A percentile compares a stretch with the other conserved stretches of the same genome.
Evolutionary conservation across 2,329 filamentous ascomycete species (phyloP).

Genomic region (Cytospora leucostoma): DNA sequence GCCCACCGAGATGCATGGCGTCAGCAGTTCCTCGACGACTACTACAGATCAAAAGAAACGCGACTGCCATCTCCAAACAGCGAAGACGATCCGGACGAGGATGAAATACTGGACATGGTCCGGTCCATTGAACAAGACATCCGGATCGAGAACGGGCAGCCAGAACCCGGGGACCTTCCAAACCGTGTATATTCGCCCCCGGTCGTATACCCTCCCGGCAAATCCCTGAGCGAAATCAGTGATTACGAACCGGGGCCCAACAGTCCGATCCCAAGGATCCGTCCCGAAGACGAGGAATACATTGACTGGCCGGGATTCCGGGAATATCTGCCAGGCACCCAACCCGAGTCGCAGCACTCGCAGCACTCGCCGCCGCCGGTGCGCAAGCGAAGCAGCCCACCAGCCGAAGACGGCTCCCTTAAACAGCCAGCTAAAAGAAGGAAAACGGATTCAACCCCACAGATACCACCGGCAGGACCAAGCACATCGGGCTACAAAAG

Average conservation of each 20-base stretch:
- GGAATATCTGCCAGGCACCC: no score
- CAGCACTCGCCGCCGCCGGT: background rate
- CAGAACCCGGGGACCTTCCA: slow-evolving; percentile 1
- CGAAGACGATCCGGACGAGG: background rate
- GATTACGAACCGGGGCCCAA: background rate
- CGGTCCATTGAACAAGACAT: background rate
- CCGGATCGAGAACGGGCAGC: background rate
- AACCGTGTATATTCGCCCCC: background rate
- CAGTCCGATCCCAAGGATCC: background rate
- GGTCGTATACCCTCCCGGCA: slow-evolving; percentile 1
- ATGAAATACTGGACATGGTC: background rate
- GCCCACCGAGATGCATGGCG: slow-evolving; percentile 3
- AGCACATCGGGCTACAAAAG: slow-evolving; percentile 3
- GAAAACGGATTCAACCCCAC: background rate
- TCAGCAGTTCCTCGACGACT: slow-evolving; percentile 8
- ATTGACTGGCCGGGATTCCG: background rate
- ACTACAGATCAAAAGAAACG: background rate
- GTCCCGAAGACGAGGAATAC: background rate
- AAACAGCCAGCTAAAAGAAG: background rate
- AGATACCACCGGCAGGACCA: background rate
- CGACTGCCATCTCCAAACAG: background rate
- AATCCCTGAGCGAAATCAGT: slow-evolving; percentile 11
- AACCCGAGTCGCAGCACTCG: background rate
- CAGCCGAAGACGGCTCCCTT: background rate
- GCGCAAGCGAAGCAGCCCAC: background rate